Evolutionary conservation across 2,329 filamentous ascomycete genomes (phyloP), one percentile per base, ranked within the genome.

Genomic region (Lachnellula arida): DNA sequence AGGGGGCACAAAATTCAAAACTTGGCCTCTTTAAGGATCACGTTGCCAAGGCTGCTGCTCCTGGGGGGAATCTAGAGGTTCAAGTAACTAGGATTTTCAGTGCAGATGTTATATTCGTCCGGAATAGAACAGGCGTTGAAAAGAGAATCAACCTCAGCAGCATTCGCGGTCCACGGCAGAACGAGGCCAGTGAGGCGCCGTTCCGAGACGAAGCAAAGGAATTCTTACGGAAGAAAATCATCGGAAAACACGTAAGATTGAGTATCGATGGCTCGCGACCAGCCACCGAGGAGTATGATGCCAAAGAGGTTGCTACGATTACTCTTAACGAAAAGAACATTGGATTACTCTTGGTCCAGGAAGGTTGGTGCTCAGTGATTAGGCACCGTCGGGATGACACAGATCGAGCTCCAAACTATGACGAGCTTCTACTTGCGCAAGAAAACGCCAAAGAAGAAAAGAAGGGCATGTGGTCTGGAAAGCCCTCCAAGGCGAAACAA

Each of bases 161-260:
- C 71, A 83, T 97, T 57, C 87, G 94, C 60, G 93, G 94, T 55
- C 94, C 94, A n/a, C 92, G 96, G 69, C 82, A 88, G 3, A 87
- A 85, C 48, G 93, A 97, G 71, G 82, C 89, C 19, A 87, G 90
- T 55, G 93, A 97, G 73, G 82, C 89, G 42, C 91, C 91, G 0
- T 99, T 93, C 78, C 82, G 85, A 63, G 88, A 94, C 12, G 93
- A 97, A 70, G 93, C 94, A 34, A 99, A 99, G 78, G 94, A 99
- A 71, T 97, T 93, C 70, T 73, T 97, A 61, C 86, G 94, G 54
- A 96, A 96, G 79, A 91, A 87, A 72, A 74, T 97, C 34, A 99
- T 99, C 68, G 94, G 92, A 59, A 99, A 99, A 78, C 90, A 96
- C 63, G 91, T 97, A 63, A 89, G 88, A 71, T 84, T 97, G 55